These are phyloP conservation scores for Tetrapisispora iriomotensis DNA, from an alignment of 805 yeast genomes.

Conservation along the genomic window DNA sequence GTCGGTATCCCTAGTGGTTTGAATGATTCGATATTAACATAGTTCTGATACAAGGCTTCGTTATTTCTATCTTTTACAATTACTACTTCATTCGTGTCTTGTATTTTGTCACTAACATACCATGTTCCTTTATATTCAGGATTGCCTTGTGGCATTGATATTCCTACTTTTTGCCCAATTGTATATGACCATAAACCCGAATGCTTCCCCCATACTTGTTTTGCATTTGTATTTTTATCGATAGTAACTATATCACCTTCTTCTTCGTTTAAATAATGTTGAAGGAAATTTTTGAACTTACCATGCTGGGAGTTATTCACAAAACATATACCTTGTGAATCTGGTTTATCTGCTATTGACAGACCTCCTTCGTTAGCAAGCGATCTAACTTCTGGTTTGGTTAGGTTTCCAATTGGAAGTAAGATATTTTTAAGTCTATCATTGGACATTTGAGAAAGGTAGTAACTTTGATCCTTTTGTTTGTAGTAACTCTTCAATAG, in stretches of 20 bases:
- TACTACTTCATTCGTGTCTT: slow-evolving; percentile 57
- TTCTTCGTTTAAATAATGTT: slow-evolving; percentile 58
- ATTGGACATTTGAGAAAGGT: slow-evolving; percentile 58
- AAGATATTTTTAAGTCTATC: slow-evolving; percentile 39
- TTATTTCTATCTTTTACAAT: slow-evolving; percentile 66
- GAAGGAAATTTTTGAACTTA: slow-evolving; percentile 60
- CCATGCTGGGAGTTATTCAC: slow-evolving; percentile 54
- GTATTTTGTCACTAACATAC: slow-evolving; percentile 71
- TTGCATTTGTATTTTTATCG: slow-evolving; percentile 40
- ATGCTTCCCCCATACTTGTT: slow-evolving; percentile 71
- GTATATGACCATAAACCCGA: slow-evolving; percentile 92
- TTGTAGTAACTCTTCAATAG: slow-evolving; percentile 48
- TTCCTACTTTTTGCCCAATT: slow-evolving; percentile 66
- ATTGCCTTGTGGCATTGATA: slow-evolving; percentile 84
- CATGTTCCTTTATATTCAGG: slow-evolving; percentile 68
- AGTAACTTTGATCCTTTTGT: slow-evolving; percentile 84
- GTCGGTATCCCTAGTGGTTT: slow-evolving; percentile 8
- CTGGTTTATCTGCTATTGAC: slow-evolving; percentile 69
- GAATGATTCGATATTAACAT: slow-evolving; percentile 34
- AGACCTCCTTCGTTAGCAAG: slow-evolving; percentile 48
- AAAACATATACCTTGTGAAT: slow-evolving; percentile 92
- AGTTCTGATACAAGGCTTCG: slow-evolving; percentile 40
- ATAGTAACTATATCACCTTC: slow-evolving; percentile 69
- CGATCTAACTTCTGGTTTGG: slow-evolving; percentile 64
- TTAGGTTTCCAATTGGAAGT: slow-evolving; percentile 72